phyloP scores from a whole-genome alignment of 1,139 yeast species.

The Waltiozyma sp. region DNA sequence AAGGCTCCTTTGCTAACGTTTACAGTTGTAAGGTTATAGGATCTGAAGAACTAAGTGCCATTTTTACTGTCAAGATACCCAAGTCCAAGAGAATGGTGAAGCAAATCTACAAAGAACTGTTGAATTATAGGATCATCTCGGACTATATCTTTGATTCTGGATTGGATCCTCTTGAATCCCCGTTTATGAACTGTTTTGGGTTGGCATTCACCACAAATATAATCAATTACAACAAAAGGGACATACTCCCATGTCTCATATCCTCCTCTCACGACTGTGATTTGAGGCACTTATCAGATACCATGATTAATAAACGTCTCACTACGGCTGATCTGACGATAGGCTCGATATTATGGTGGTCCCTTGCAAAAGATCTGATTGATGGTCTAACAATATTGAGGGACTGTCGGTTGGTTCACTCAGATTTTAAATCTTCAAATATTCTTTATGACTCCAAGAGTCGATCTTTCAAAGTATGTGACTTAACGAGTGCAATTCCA shows the following conservation, averaged over 20 bases:
- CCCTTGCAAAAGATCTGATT: conserved; percentile 18
- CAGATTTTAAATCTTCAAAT: conserved; percentile 27
- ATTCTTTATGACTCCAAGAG: conserved; percentile 16
- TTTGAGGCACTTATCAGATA: conserved; percentile 15
- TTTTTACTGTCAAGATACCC: conserved; percentile 25
- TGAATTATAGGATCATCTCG: conserved; percentile 15
- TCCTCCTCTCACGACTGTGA: conserved; percentile 18
- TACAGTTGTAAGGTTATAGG: conserved; percentile 6
- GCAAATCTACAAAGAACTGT: conserved; percentile 21
- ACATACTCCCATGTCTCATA: conserved; percentile 22
- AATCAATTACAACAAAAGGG: conserved; percentile 12
- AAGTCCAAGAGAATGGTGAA: conserved; percentile 17
- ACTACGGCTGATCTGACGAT: conserved; percentile 12
- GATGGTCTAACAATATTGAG: conserved; percentile 17
- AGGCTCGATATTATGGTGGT: conserved; percentile 22
- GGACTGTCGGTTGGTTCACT: conserved; percentile 21
- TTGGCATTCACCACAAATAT: conserved; percentile 10
- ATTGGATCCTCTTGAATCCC: conserved; percentile 11
- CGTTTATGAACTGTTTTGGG: conserved; percentile 24
- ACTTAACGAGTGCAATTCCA: conserved; percentile 24
- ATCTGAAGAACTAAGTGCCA: not conserved
- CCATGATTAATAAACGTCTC: not conserved
- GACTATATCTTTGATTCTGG: conserved; percentile 9
- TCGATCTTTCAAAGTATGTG: conserved; percentile 23
- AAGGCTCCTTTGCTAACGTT: conserved; percentile 23